Evolutionary conservation across 306 rosid genomes (phyloP).

Genomic region (Quercus parvula): DNA sequence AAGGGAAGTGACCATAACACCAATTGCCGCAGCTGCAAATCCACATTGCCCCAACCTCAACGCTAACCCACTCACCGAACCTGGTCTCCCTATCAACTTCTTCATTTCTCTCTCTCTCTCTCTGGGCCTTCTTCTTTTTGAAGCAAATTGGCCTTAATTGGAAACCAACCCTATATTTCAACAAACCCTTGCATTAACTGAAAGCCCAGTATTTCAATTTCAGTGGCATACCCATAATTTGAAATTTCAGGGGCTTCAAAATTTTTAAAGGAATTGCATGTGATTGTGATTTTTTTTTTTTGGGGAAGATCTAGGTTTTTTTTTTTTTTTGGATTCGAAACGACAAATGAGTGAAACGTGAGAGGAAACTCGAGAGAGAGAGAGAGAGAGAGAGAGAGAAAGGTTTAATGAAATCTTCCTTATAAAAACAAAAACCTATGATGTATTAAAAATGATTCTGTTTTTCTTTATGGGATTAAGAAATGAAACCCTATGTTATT

Average conservation of each 20-base stretch:
- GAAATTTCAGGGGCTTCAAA: too few species aligned
- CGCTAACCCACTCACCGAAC: constrained; percentile 61
- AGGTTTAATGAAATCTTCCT: too few species aligned
- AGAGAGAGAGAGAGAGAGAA: too few species aligned
- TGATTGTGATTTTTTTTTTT: too few species aligned
- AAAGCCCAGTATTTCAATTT: neutral
- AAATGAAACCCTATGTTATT: too few species aligned
- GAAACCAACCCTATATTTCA: constrained; percentile 41
- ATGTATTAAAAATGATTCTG: too few species aligned
- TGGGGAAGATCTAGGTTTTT: neutral
- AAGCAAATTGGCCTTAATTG: constrained; percentile 18
- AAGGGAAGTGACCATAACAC: constrained; percentile 64
- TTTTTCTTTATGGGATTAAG: too few species aligned
- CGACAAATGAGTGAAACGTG: neutral
- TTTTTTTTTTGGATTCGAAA: neutral
- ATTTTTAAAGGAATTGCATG: too few species aligned
- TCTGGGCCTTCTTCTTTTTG: constrained; percentile 21
- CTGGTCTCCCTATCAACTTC: constrained; percentile 72
- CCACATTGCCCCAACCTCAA: constrained; percentile 77
- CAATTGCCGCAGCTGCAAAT: constrained; percentile 74
- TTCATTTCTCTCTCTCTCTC: constrained; percentile 41
- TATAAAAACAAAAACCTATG: too few species aligned
- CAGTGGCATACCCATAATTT: neutral
- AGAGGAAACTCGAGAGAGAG: neutral
- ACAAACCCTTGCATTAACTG: constrained; percentile 13